phyloP scores from a whole-genome alignment of 306 rosid species.

The Lithocarpus polystachyus region DNA sequence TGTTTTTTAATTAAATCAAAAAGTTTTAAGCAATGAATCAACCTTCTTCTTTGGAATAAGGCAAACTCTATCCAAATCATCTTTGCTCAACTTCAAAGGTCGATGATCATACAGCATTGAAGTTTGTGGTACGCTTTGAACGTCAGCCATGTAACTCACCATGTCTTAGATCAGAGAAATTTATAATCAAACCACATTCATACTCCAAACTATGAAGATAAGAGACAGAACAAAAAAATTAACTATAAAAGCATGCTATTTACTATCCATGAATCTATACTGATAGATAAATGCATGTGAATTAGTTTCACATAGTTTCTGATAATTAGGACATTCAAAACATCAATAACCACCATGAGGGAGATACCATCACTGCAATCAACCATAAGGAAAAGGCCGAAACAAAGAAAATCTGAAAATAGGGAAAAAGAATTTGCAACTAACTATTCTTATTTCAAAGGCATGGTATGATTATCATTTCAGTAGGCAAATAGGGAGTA shows the following conservation, averaged over 20 bases:
- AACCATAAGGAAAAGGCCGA: too few species aligned
- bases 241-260: neutral
- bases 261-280: neutral
- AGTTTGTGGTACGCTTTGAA: conserved; percentile 7
- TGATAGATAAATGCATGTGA: too few species aligned
- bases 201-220: neutral
- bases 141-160: neutral
- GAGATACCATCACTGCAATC: too few species aligned
- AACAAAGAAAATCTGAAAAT: too few species aligned
- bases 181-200: conserved; percentile 6
- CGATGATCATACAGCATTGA: conserved; percentile 37
- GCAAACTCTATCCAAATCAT: conserved; percentile 43
- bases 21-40: neutral
- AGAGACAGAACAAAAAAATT: neutral
- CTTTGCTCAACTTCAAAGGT: conserved; percentile 31
- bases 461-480: too few species aligned
- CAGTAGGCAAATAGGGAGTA: too few species aligned
- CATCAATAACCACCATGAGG: too few species aligned
- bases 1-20: neutral
- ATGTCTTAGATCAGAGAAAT: conserved; percentile 26
- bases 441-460: too few species aligned
- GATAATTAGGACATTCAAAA: too few species aligned
- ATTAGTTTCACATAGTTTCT: too few species aligned
- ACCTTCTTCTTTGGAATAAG: conserved; percentile 47
- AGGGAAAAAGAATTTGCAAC: too few species aligned